Conservation (phyloP, 441 rosid genomes). For the Biscutella laevigata region DNA sequence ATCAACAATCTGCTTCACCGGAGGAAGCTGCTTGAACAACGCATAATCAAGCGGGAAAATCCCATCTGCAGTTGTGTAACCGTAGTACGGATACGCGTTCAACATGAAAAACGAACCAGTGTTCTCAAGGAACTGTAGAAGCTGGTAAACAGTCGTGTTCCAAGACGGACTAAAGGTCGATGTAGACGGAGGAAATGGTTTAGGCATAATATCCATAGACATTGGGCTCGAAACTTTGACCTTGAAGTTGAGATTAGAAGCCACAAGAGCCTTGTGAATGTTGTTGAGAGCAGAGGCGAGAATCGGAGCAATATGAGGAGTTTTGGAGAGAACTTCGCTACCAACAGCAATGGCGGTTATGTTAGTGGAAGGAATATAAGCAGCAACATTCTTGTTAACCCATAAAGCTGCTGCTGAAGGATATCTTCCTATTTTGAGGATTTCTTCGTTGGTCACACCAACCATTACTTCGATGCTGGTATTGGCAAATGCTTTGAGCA, state of each 20-base stretch:
- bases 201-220: slow-evolving; percentile 74
- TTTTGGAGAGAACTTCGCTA: slow-evolving; percentile 67
- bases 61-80: slow-evolving; percentile 70
- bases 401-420: slow-evolving; percentile 76
- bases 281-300: slow-evolving; percentile 70
- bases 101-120: slow-evolving; percentile 76
- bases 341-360: slow-evolving; percentile 91
- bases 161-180: slow-evolving; percentile 69
- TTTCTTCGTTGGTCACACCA: slow-evolving; percentile 66
- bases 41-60: slow-evolving; percentile 60
- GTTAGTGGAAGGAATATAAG: slow-evolving; percentile 77
- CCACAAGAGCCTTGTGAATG: slow-evolving; percentile 77
- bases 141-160: slow-evolving; percentile 65
- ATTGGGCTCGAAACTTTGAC: slow-evolving; percentile 81
- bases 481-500: slow-evolving; percentile 76
- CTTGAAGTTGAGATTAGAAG: slow-evolving; percentile 61
- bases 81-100: slow-evolving; percentile 86
- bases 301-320: slow-evolving; percentile 64
- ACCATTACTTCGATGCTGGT: slow-evolving; percentile 73
- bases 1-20: slow-evolving; percentile 91
- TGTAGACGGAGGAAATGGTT: slow-evolving; percentile 83
- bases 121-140: slow-evolving; percentile 84
- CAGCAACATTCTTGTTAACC: slow-evolving; percentile 71
- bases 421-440: slow-evolving; percentile 64
- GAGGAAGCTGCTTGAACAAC: slow-evolving; percentile 56